Conservation (phyloP, 768 basidiomycete genomes). For the Scleroderma bovista region DNA sequence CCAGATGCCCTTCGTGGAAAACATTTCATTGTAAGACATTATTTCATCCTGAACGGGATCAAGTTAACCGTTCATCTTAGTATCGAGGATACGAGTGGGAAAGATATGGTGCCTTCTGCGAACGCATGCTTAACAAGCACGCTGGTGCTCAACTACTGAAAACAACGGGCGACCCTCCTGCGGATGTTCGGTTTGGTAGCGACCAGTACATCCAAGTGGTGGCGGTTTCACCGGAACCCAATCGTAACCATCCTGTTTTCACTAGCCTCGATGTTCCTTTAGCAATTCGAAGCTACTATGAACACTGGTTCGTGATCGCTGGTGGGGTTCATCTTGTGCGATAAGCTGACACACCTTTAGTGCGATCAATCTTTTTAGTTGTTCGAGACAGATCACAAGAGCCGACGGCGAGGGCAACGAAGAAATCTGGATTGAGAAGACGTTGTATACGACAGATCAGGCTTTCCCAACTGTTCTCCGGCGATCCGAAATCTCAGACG, state of each 20-base stretch:
- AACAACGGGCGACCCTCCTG: slow-evolving; percentile 66
- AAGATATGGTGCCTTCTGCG: slow-evolving; percentile 84
- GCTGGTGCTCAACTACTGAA: slow-evolving; percentile 78
- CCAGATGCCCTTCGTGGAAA: slow-evolving; percentile 81
- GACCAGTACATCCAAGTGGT: slow-evolving; percentile 89
- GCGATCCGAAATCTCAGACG: slow-evolving; percentile 76
- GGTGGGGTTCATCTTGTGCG: not conserved
- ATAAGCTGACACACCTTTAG: slow-evolving; percentile 34
- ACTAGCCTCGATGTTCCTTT: slow-evolving; percentile 78
- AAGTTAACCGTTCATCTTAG: slow-evolving; percentile 31
- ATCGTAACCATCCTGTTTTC: slow-evolving; percentile 72
- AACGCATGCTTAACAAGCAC: slow-evolving; percentile 88
- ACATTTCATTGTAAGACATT: slow-evolving; percentile 74
- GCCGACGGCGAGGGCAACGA: slow-evolving; percentile 57
- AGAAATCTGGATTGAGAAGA: slow-evolving; percentile 87
- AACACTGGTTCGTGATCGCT: slow-evolving; percentile 57
- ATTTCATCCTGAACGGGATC: not conserved
- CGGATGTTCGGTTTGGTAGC: slow-evolving; percentile 71
- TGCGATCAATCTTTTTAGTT: slow-evolving; percentile 79
- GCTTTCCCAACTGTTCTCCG: slow-evolving; percentile 88
- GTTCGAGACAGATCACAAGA: slow-evolving; percentile 63
- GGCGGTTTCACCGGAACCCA: slow-evolving; percentile 79
- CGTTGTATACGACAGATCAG: slow-evolving; percentile 79
- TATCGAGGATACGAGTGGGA: slow-evolving; percentile 97
- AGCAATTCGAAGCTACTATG: slow-evolving; percentile 79